phyloP scores from a whole-genome alignment of 2,329 filamentous ascomycete species.

The Penicillium sp. region DNA sequence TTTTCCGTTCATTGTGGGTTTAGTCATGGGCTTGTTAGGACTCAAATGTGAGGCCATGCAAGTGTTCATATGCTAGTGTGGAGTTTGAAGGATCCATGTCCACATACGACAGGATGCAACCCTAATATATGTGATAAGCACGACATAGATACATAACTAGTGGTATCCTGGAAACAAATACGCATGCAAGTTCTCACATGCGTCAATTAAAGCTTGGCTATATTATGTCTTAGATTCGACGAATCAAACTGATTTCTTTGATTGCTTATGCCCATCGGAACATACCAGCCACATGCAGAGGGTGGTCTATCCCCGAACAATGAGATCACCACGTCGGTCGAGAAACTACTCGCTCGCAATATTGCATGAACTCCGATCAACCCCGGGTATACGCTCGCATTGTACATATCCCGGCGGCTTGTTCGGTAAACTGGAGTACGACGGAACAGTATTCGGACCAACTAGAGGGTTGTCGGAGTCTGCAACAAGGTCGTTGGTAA shows the following conservation, averaged over 20 bases:
- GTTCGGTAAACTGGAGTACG: not conserved
- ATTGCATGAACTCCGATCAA: not conserved
- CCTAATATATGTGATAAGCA: not conserved
- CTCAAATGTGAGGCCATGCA: not conserved
- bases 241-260: not conserved
- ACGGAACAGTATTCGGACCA: not conserved
- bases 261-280: not conserved
- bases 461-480: not conserved
- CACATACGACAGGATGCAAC: not conserved
- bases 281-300: not conserved
- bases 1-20: not conserved
- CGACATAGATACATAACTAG: not conserved
- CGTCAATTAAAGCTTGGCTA: not conserved
- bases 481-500: not conserved
- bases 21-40: too few species aligned
- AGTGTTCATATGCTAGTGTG: not conserved
- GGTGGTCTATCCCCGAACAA: not conserved
- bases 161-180: not conserved
- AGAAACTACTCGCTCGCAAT: too few species aligned
- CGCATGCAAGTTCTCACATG: not conserved
- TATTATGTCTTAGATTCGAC: not conserved
- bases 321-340: not conserved
- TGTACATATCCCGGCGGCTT: not conserved
- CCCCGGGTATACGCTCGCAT: not conserved
- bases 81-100: not conserved